Evolutionary conservation across 148 eudicot genomes (phyloP), one percentile per base, ranked within the genome.

Genomic region (Dysphania ambrosioides): DNA sequence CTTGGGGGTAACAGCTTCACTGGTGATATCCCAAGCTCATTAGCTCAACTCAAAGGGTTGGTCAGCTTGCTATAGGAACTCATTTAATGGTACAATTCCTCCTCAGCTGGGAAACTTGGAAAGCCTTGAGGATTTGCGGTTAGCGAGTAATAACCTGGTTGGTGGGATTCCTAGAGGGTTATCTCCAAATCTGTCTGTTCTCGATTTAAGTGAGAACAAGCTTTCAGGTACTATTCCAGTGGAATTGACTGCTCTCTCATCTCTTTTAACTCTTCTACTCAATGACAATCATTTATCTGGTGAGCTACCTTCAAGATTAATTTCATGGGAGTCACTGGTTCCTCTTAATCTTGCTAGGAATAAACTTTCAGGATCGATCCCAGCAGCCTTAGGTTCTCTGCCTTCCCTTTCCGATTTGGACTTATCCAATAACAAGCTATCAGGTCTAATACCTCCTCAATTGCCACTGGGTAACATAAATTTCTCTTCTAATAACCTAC

Each of bases 241-340:
- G 68, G 86, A 80, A 40, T 24, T 90, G 8, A 84, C 89, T 10
- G 64, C 24, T 24, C 92, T 91, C 58, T 77, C 84, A 5, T 71
- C 60, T 35, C 67, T 91, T 0, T 62, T 10, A 42, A 61, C 65
- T 10, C 79, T 91, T 1, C 16, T 11, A 0, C 91, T 91, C 27
- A 86, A 87, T 74, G 91, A 90, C 29, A 91, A 89, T 77, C 78
- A 78, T 8, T 75, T 91, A 64, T 81, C 90, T 11, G 97, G 97
- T 47, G 76, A 76, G 49, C 78, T 91, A 30, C 93, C 97, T 0
- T 83, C 81, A 13, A 40, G 75, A 11, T 79, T 87, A 1, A 56
- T 59, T 13, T 86, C 93, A 56, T 89, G 91, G 97, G 9, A 77
- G 21, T 79, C 81, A 2, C 72, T 91, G 44, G 82, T 66, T 6